Evolutionary conservation across 2,329 filamentous ascomycete genomes (phyloP), one percentile per base, ranked within the genome.

Genomic region (Thermochaetoides dissita): DNA sequence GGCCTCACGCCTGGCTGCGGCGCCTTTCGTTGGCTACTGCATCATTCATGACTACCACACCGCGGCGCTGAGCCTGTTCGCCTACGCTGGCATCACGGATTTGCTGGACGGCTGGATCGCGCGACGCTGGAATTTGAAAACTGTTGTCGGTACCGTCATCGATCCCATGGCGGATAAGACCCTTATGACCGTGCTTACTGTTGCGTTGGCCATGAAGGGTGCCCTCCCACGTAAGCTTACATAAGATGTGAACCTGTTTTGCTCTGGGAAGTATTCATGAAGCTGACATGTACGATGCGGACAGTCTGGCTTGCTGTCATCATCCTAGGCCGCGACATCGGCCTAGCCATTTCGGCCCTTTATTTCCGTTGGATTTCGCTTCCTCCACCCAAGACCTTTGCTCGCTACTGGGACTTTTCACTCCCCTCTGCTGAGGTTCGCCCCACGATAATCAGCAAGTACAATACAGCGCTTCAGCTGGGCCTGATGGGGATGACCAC

Each of bases 141-240:
- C 91, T 0, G 89, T 98, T 1, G 86, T 96, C 8, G 91, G 91
- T 42, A 93, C 85, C 42, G 78, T 98, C 30, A 86, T 98, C 48
- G 88, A 94, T 56, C 91, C 91, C 6, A 91, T 95, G 83, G 91
- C 91, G 3, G 91, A 98, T 63, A 98, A 98, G 66, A 74, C 78
- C 7, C 72, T 98, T 49, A 96, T 98, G 91, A 95, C 89, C 0
- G 78, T 94, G 44, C 63, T 94, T 53, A 93, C 89, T 1, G 79
- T 89, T 9, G 87, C 84, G 50, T 65, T 96, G 36, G 87, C 88
- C 4, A 69, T 82, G 48, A 87, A 94, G 53, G 87, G 86, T 3
- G 74, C 78, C 10, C 68, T 98, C 39, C 87, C 89, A 45, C 66
- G 83, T 87, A 66, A 51, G 76, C 9, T 9, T 8, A n/a, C 30